Conservation (phyloP, 352 stramenopile genomes). For the Thraustochytrium sp. region DNA sequence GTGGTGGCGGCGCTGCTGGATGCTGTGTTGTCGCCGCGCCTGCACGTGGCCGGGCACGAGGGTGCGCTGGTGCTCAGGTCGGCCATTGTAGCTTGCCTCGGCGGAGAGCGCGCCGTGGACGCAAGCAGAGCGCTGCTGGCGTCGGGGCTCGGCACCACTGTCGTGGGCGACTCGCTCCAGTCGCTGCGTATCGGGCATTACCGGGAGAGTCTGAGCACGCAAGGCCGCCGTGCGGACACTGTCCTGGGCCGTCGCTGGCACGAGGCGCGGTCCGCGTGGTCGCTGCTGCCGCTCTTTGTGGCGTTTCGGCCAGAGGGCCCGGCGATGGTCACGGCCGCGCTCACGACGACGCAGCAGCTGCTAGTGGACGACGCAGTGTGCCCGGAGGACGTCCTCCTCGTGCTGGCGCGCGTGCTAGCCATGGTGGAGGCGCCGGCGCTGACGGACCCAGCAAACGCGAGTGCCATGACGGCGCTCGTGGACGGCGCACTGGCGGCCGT, state of each 20-base stretch:
- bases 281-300: conserved; percentile 5
- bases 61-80: background rate
- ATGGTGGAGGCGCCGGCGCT: background rate
- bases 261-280: background rate
- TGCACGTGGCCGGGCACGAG: background rate
- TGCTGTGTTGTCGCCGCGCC: background rate
- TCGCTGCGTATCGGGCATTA: background rate
- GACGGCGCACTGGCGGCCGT: background rate
- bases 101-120: background rate
- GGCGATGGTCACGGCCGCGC: background rate
- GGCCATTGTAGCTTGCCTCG: background rate
- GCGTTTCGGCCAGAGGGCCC: background rate
- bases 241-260: background rate
- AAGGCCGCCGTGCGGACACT: background rate
- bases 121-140: background rate
- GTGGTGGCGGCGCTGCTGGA: background rate
- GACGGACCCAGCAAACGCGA: background rate
- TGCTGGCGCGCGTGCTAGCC: background rate
- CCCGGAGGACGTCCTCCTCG: background rate
- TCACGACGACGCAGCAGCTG: background rate
- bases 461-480: background rate
- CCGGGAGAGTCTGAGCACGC: background rate
- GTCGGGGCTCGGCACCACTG: background rate
- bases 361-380: background rate
- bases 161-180: background rate